Evolutionary conservation across 768 basidiomycete genomes (phyloP), one percentile per base, ranked within the genome.

Genomic region (Cyclocybe cylindracea): DNA sequence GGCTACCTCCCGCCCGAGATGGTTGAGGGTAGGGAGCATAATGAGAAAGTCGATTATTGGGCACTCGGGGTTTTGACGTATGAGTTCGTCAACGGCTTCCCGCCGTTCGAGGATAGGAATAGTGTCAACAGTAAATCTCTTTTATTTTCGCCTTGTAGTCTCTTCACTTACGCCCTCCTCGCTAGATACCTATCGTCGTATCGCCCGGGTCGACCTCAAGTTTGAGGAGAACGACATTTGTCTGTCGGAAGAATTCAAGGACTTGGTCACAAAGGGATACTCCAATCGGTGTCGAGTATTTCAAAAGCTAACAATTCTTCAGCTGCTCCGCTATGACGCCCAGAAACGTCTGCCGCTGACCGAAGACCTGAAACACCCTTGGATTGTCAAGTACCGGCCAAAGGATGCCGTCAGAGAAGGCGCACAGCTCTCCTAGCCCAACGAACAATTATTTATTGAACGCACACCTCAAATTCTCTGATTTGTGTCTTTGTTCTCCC

Each of bases 1-100:
- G 97, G 98, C 67, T 98, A 98, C 66, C 79, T 99, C 9, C 95
- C 97, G 0, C 96, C 97, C 10, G 96, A 98, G 77, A 99, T 98
- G 97, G 91, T 99, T 10, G 94, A 97, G 61, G 86, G 88, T 0
- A 86, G 82, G 58, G 91, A 90, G 53, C 95, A 98, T 66, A 87
- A 79, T 48, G 91, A 94, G 62, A 86, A 76, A 57, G 96, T 98
- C 36, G 96, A 98, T 62, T 81, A 93, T 53, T 99, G 96, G 96
- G 96, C 96, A 0, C 74, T 99, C 24, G 96, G 96, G 40, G 95
- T 98, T n/a, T 75, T 99, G 55, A 89, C 89, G 1, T 99, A 94
- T 66, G 96, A 99, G 68, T 98, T 99, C 67, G 71, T 98, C 53
- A 83, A 84, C 46, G 96, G 96, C 5, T 80, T 79, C 46, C 78